These are phyloP conservation scores for Globisporangium paroecandrum DNA, from an alignment of 352 stramenopile species.

Conservation along the genomic window DNA sequence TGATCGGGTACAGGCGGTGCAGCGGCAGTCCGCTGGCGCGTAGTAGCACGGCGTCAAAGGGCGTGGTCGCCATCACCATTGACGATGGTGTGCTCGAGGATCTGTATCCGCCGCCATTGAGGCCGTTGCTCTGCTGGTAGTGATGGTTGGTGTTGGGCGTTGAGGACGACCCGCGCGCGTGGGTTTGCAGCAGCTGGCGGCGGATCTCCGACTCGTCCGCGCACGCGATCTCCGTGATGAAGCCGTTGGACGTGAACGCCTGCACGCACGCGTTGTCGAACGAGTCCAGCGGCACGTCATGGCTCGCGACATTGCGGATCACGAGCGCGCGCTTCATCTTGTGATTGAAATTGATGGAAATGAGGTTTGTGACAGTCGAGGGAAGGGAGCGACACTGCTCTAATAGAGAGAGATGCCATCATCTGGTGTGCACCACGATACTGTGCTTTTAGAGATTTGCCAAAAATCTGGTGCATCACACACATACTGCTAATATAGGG, in stretches of 20 bases:
- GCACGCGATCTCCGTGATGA: conserved; percentile 69
- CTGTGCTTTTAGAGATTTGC: no score
- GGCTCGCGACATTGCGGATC: conserved; percentile 71
- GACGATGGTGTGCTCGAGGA: background rate
- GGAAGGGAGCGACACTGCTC: background rate
- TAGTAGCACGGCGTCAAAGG: conserved; percentile 69
- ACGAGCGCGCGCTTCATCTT: conserved; percentile 75
- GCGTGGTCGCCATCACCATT: conserved; percentile 6
- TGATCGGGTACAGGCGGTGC: conserved; percentile 42
- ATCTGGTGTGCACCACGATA: background rate
- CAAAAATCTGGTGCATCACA: background rate
- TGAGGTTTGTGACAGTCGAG: background rate
- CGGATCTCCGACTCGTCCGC: conserved; percentile 52
- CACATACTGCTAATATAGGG: no score
- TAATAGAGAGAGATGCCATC: background rate
- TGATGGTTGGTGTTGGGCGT: conserved; percentile 18
- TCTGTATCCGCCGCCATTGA: background rate
- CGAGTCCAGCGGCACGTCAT: conserved; percentile 67
- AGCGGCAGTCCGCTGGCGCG: conserved; percentile 54
- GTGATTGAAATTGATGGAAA: background rate
- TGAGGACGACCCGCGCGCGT: conserved; percentile 25
- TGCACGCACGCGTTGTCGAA: conserved; percentile 79
- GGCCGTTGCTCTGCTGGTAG: conserved; percentile 19
- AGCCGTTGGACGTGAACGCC: conserved; percentile 60
- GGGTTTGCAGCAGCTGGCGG: conserved; percentile 55